Evolutionary conservation across 1,284 basidiomycete genomes (phyloP).

Genomic region (Boletellus sp.): DNA sequence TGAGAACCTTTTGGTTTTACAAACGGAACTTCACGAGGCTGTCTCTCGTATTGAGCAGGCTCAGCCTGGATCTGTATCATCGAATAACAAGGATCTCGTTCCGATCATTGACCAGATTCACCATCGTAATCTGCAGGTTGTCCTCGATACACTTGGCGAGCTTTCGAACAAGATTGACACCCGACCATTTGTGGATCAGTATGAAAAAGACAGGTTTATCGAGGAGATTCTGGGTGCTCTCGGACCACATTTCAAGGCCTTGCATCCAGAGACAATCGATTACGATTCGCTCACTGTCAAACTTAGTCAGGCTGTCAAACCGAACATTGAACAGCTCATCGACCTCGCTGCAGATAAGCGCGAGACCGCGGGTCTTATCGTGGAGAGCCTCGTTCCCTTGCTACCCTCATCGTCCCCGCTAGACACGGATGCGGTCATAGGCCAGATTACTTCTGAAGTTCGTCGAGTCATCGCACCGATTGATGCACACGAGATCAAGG

Average conservation of each 20-base stretch:
- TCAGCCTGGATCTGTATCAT: constrained; percentile 17
- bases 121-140: constrained; percentile 51
- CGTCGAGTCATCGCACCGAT: constrained; percentile 67
- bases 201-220: constrained; percentile 55
- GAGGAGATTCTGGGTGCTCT: constrained; percentile 58
- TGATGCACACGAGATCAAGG: constrained; percentile 79
- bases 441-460: constrained; percentile 62
- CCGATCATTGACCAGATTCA: constrained; percentile 55
- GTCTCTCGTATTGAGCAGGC: constrained; percentile 37
- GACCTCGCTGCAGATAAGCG: constrained; percentile 82
- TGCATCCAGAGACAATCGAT: constrained; percentile 65
- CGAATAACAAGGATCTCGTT: constrained; percentile 30
- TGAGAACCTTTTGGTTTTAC: constrained; percentile 54
- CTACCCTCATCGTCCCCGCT: constrained; percentile 47
- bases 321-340: constrained; percentile 80
- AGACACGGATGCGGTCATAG: constrained; percentile 54
- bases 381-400: constrained; percentile 67
- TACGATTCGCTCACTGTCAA: constrained; percentile 71
- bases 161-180: constrained; percentile 58
- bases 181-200: constrained; percentile 35
- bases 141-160: constrained; percentile 59
- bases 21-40: constrained; percentile 52
- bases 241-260: constrained; percentile 54
- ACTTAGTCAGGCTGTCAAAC: constrained; percentile 79
- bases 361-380: constrained; percentile 77